Percentiles rank a stretch among this genome's conserved stretches.
These are phyloP conservation scores for Diaporthe australafricana DNA, from an alignment of 2,329 filamentous ascomycete genomes.

Conservation along the genomic window DNA sequence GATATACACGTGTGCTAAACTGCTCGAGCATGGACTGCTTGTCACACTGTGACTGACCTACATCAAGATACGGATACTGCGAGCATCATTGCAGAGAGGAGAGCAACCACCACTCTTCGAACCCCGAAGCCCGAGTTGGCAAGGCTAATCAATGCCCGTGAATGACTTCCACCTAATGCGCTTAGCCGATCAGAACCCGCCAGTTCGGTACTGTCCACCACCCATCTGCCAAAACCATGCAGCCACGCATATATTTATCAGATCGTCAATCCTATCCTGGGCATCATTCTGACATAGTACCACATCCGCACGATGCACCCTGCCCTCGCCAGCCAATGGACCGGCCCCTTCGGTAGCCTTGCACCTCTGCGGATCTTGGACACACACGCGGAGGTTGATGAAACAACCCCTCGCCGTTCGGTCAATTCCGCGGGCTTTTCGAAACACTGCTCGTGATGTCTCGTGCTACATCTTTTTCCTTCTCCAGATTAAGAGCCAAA, in stretches of 20 bases:
- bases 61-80: not conserved
- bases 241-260: conserved; percentile 25
- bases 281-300: not conserved
- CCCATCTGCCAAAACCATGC: conserved; percentile 28
- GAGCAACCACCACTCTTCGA: not conserved
- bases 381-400: conserved; percentile 15
- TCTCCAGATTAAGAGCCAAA: not conserved
- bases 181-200: conserved; percentile 27
- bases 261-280: conserved; percentile 17
- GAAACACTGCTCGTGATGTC: conserved; percentile 16
- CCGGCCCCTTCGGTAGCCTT: not conserved
- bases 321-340: not conserved
- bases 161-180: conserved; percentile 27
- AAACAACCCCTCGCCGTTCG: conserved; percentile 25
- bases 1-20: not conserved
- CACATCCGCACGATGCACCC: conserved; percentile 11
- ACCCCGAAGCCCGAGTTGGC: conserved; percentile 5
- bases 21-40: not conserved
- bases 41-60: not conserved
- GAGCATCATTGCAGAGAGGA: not conserved
- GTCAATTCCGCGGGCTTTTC: conserved; percentile 25
- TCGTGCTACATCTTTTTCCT: conserved; percentile 14
- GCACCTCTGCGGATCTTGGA: conserved; percentile 1
- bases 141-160: conserved; percentile 7
- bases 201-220: conserved; percentile 29